phyloP scores from a whole-genome alignment of 2,329 filamentous ascomycete species.

The Didymella pinodella region DNA sequence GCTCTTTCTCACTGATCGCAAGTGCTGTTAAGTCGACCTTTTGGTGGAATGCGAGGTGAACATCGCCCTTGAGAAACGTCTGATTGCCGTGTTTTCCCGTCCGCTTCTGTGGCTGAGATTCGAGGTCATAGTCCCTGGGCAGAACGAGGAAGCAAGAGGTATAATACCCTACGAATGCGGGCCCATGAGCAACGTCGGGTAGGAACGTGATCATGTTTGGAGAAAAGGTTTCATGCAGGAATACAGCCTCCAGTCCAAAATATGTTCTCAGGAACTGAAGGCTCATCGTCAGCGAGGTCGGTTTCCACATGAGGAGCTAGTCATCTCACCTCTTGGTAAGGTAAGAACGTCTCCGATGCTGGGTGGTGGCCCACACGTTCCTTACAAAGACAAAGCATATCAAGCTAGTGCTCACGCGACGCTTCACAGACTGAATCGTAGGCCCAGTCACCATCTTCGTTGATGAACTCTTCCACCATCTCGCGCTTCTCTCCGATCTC shows the following conservation, averaged over 20 bases:
- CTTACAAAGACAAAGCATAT: background rate
- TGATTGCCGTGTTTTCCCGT: background rate
- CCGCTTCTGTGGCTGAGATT: background rate
- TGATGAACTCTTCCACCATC: background rate
- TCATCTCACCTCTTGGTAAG: background rate
- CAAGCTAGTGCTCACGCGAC: background rate
- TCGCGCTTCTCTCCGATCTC: background rate
- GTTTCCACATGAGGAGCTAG: background rate
- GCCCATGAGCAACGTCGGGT: background rate
- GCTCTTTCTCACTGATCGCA: background rate
- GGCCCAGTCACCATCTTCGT: background rate
- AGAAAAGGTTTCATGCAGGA: background rate
- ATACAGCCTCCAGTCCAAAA: background rate
- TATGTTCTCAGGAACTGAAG: background rate
- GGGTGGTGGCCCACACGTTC: background rate
- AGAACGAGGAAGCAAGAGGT: background rate
- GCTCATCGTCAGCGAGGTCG: background rate
- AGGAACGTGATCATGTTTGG: background rate
- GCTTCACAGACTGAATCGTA: background rate
- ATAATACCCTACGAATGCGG: background rate
- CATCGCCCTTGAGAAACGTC: background rate
- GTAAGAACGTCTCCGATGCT: background rate
- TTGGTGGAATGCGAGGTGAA: slow-evolving; percentile 1
- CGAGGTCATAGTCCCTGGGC: background rate
- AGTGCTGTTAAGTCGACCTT: background rate